phyloP scores from a whole-genome alignment of 306 rosid species.

The Rosa chinensis region DNA sequence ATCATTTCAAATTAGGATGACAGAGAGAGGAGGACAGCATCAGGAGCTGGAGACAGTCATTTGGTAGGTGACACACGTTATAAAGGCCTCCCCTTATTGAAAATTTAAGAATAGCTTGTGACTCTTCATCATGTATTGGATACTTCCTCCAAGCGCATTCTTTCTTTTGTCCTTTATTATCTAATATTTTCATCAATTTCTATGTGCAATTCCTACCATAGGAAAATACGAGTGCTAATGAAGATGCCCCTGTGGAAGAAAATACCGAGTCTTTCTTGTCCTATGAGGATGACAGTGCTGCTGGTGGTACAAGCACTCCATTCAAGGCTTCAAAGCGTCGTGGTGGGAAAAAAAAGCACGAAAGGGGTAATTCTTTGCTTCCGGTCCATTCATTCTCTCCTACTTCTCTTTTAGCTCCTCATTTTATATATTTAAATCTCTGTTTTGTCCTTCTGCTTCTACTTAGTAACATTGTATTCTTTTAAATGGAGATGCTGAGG shows the following conservation, averaged over 20 bases:
- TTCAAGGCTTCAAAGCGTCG: conserved; percentile 36
- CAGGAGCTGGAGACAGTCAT: conserved; percentile 21
- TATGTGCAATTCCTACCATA: conserved; percentile 26
- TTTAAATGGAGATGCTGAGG: background rate
- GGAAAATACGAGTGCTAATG: conserved; percentile 31
- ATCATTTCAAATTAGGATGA: conserved; percentile 29
- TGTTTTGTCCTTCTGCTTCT: background rate
- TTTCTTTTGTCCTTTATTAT: conserved; percentile 20
- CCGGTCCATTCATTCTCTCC: background rate
- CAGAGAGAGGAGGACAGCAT: conserved; percentile 33
- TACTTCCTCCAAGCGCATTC: conserved; percentile 5
- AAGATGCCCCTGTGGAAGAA: conserved; percentile 25
- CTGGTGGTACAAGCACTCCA: conserved; percentile 34
- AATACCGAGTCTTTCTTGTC: conserved; percentile 41
- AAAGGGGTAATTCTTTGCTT: conserved; percentile 35
- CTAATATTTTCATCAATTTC: conserved; percentile 18
- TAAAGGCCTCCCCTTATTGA: background rate
- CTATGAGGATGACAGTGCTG: conserved; percentile 37
- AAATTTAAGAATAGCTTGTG: background rate
- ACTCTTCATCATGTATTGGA: conserved; percentile 14
- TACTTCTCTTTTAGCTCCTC: background rate
- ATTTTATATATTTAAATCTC: background rate
- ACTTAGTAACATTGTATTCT: background rate
- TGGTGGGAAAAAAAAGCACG: conserved; percentile 23
- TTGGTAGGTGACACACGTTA: conserved; percentile 35